Evolutionary conservation across 495 filamentous ascomycete genomes (phyloP).

Genomic region (Venustampulla echinocandica): DNA sequence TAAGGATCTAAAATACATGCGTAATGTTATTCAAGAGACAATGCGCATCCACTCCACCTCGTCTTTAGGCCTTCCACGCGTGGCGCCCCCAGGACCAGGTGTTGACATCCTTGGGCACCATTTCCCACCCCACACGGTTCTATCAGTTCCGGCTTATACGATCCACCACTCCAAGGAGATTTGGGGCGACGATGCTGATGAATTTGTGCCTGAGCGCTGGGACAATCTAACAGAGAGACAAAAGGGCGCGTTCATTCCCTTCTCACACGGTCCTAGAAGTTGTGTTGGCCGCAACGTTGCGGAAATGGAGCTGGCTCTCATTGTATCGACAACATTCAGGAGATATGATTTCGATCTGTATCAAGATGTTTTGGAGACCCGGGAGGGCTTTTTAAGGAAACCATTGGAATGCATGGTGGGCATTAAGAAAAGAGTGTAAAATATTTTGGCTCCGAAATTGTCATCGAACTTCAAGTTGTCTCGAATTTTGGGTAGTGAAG

Average conservation of each 20-base stretch:
- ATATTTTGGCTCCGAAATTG: too few relatives aligned
- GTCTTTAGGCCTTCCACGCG: conserved; percentile 76
- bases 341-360: conserved; percentile 67
- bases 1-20: conserved; percentile 67
- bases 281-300: conserved; percentile 85
- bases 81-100: conserved; percentile 49
- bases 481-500: too few relatives aligned
- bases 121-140: conserved; percentile 66
- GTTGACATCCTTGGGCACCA: conserved; percentile 43
- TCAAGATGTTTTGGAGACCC: conserved; percentile 65
- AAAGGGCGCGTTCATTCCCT: conserved; percentile 77
- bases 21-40: conserved; percentile 77
- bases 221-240: conserved; percentile 50
- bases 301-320: conserved; percentile 86
- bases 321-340: conserved; percentile 65
- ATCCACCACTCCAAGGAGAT: conserved; percentile 76
- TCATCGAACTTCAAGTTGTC: too few relatives aligned
- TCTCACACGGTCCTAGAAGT: conserved; percentile 68
- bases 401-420: conserved; percentile 68
- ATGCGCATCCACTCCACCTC: conserved; percentile 87
- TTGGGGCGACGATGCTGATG: conserved; percentile 75
- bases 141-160: conserved; percentile 79
- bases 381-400: conserved; percentile 88
- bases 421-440: conserved; percentile 44
- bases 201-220: conserved; percentile 77